Percentiles rank a stretch among this genome's conserved stretches.
Evolutionary conservation across 2,329 filamentous ascomycete genomes (phyloP).

Genomic region (Aspergillus texensis): DNA sequence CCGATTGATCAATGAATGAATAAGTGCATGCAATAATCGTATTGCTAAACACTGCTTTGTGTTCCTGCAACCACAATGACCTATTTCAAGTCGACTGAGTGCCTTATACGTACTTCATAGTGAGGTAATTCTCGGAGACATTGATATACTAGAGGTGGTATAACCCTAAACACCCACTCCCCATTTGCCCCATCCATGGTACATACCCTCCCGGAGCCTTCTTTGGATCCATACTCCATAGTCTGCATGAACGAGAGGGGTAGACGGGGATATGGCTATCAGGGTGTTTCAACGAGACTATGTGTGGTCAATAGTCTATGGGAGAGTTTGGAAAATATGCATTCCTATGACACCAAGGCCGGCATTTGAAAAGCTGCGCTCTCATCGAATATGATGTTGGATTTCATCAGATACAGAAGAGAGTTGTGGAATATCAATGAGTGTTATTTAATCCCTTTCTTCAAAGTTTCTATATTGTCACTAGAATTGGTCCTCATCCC

Average conservation of each 20-base stretch:
- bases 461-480: too few species aligned
- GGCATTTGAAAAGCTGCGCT: too few species aligned
- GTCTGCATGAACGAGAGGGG: background rate
- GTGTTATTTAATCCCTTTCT: too few species aligned
- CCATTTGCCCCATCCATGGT: background rate
- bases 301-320: background rate
- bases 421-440: too few species aligned
- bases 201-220: background rate
- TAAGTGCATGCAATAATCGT: background rate
- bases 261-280: background rate
- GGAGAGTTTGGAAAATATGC: too few species aligned
- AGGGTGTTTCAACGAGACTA: background rate
- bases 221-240: background rate
- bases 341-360: too few species aligned
- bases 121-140: background rate
- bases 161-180: background rate
- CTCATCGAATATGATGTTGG: too few species aligned
- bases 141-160: background rate
- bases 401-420: too few species aligned
- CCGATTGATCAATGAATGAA: background rate
- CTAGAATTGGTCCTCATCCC: too few species aligned
- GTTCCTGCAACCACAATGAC: background rate
- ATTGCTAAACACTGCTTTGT: background rate
- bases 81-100: background rate
- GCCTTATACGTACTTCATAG: background rate